phyloP scores from a whole-genome alignment of 331 rosid genomes.

The Quercus tomentella region DNA sequence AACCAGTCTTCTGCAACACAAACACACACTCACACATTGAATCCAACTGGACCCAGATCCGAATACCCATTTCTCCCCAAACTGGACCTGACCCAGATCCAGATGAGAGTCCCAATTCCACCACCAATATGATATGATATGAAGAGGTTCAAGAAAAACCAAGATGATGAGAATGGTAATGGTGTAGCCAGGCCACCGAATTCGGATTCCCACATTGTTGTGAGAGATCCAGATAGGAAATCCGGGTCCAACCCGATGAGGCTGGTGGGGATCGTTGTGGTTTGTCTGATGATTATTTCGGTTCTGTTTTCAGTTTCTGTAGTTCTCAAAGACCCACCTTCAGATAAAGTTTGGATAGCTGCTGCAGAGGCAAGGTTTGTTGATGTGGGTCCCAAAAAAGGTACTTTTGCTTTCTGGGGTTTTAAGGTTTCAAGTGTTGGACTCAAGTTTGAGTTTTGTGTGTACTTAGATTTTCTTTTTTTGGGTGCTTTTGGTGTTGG shows the following conservation, averaged over 20 bases:
- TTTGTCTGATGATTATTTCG: slow-evolving; percentile 51
- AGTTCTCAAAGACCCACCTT: slow-evolving; percentile 68
- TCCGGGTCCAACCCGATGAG: slow-evolving; percentile 37
- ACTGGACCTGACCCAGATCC: slow-evolving; percentile 37
- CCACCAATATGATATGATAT: neutral
- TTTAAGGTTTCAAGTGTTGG: neutral
- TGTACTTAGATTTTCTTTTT: neutral
- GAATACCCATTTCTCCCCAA: slow-evolving; percentile 5
- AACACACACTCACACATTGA: neutral
- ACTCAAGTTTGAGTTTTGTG: neutral
- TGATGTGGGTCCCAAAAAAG: slow-evolving; percentile 24
- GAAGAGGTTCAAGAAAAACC: slow-evolving; percentile 46
- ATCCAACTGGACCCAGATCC: slow-evolving; percentile 15
- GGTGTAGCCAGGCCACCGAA: slow-evolving; percentile 14
- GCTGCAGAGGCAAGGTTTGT: slow-evolving; percentile 25
- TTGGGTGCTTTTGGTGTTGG: neutral
- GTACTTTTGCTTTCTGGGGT: slow-evolving; percentile 22
- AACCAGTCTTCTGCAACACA: neutral
- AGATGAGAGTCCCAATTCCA: slow-evolving; percentile 26
- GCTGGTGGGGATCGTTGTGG: slow-evolving; percentile 51
- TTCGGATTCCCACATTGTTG: slow-evolving; percentile 22
- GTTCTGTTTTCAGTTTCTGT: slow-evolving; percentile 59
- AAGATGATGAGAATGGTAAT: slow-evolving; percentile 18
- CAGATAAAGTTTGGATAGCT: slow-evolving; percentile 43
- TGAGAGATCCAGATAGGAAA: slow-evolving; percentile 32